Conservation (phyloP, 2,329 filamentous ascomycete genomes). For the Mollisia scopiformis region DNA sequence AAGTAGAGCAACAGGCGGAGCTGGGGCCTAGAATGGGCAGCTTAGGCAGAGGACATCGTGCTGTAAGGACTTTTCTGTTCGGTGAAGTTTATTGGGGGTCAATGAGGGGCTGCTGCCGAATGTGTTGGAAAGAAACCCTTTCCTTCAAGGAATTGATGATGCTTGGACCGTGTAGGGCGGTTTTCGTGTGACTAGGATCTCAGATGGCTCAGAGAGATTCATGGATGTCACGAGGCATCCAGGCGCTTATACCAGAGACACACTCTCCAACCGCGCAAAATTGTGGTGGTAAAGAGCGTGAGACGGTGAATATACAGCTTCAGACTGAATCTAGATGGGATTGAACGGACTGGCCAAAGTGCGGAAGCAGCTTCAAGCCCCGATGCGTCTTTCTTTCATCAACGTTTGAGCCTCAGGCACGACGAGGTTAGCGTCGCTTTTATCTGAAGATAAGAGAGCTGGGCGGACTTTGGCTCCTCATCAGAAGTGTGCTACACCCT, state of each 20-base stretch:
- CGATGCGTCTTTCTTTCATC: neutral
- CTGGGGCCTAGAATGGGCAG: slow-evolving; percentile 28
- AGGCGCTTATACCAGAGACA: slow-evolving; percentile 21
- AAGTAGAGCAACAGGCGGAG: slow-evolving; percentile 26
- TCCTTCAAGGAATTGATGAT: slow-evolving; percentile 10
- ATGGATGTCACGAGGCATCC: slow-evolving; percentile 29
- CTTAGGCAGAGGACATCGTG: slow-evolving; percentile 26
- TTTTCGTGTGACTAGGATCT: slow-evolving; percentile 20
- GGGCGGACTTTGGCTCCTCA: neutral
- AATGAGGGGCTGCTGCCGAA: neutral
- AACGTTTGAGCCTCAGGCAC: neutral
- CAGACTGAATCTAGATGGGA: neutral
- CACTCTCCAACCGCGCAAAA: neutral
- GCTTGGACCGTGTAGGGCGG: neutral
- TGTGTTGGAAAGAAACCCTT: neutral
- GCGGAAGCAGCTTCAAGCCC: neutral
- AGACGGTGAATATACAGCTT: slow-evolving; percentile 1
- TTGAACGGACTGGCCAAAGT: neutral
- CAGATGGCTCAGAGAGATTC: slow-evolving; percentile 28
- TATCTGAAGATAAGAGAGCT: too few relatives aligned
- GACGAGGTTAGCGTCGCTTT: neutral
- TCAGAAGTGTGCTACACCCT: neutral
- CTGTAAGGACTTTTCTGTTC: neutral
- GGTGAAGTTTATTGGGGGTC: neutral
- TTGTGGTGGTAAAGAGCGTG: neutral